These are phyloP conservation scores for Chytriomyces sp. DNA, from an alignment of 192 early-diverging fungal species.

Conservation along the genomic window DNA sequence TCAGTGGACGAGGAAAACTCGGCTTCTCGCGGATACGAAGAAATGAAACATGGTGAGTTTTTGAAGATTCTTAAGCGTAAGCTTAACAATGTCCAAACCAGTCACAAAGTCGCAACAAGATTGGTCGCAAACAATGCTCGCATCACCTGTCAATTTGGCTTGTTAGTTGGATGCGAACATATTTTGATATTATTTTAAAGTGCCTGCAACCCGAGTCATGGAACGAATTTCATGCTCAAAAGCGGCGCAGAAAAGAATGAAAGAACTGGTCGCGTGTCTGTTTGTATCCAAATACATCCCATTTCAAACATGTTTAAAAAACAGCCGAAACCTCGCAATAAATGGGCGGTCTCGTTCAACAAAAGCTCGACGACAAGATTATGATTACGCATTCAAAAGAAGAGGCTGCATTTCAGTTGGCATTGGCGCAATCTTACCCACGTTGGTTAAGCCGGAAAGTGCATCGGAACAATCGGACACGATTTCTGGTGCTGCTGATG, in stretches of 20 bases:
- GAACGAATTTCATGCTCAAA: conserved; percentile 47
- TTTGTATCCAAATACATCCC: too few relatives aligned
- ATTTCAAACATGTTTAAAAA: too few relatives aligned
- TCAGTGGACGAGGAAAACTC: background rate
- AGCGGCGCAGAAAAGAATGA: conserved; percentile 23
- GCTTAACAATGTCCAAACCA: too few relatives aligned
- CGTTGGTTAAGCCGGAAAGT: too few relatives aligned
- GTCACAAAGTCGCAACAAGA: conserved; percentile 31
- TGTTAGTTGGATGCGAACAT: conserved; percentile 16
- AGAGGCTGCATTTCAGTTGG: conserved; percentile 26
- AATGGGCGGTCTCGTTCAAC: conserved; percentile 50
- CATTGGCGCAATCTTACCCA: background rate
- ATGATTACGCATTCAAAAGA: conserved; percentile 34
- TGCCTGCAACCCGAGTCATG: conserved; percentile 42
- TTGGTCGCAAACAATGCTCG: conserved; percentile 31
- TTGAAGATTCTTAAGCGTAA: too few relatives aligned
- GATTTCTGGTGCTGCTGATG: too few relatives aligned
- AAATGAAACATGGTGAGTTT: conserved; percentile 32
- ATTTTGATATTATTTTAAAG: conserved; percentile 22
- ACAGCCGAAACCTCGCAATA: conserved; percentile 21
- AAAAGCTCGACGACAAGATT: conserved; percentile 48
- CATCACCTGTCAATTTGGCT: conserved; percentile 27
- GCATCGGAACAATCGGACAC: too few relatives aligned
- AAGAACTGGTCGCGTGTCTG: too few relatives aligned
- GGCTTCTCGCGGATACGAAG: conserved; percentile 20